Conservation (phyloP, 2,329 filamentous ascomycete species). For the Acephala macrosclerotiorum region DNA sequence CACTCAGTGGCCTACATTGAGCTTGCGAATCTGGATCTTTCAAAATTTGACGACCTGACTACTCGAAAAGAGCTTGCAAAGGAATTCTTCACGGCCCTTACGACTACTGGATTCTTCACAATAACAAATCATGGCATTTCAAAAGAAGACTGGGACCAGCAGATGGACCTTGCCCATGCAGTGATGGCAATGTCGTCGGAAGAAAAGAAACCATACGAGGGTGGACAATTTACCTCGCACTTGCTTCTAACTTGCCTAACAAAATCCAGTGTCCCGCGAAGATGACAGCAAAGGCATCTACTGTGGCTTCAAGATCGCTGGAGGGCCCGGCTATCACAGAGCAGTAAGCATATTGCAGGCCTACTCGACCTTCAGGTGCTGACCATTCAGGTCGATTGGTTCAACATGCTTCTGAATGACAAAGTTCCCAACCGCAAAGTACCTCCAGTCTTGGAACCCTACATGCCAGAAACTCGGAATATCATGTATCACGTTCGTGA, state of each 20-base stretch:
- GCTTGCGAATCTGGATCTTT: neutral
- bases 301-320: neutral
- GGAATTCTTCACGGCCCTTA: neutral
- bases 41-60: neutral
- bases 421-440: neutral
- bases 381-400: neutral
- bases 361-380: neutral
- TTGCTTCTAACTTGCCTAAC: neutral
- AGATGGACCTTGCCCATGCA: neutral
- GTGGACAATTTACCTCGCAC: neutral
- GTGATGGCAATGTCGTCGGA: neutral
- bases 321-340: neutral
- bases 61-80: slow-evolving; percentile 5
- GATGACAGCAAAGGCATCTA: neutral
- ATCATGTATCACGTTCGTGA: neutral
- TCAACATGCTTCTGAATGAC: neutral
- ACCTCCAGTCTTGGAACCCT: neutral
- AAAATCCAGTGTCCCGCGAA: neutral
- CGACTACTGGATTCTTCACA: neutral
- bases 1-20: neutral
- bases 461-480: neutral
- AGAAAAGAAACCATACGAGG: neutral
- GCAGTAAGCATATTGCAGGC: neutral
- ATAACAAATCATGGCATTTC: slow-evolving; percentile 3
- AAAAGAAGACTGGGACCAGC: neutral